phyloP scores from a whole-genome alignment of 495 filamentous ascomycete species.

The Pyrenula aspistea region DNA sequence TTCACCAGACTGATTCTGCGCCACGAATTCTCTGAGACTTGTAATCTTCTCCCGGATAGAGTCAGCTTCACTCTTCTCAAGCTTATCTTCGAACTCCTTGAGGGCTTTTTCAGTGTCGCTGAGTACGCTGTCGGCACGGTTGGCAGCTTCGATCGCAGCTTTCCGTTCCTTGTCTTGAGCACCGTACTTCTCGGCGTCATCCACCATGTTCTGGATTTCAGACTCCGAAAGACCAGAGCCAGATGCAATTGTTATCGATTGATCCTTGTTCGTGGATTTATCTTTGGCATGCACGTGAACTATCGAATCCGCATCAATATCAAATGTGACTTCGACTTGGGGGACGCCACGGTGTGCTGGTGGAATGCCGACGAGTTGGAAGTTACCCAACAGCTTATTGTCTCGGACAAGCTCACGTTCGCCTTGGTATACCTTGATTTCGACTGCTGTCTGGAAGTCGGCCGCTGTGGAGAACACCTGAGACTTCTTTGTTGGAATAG shows the following conservation, averaged over 20 bases:
- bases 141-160: conserved; percentile 84
- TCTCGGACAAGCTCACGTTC: conserved; percentile 98
- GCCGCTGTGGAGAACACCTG: conserved; percentile 97
- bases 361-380: conserved; percentile 97
- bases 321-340: conserved; percentile 97
- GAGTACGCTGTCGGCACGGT: conserved; percentile 89
- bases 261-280: conserved; percentile 98
- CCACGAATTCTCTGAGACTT: conserved; percentile 76
- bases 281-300: conserved; percentile 98
- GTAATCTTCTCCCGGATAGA: conserved; percentile 89
- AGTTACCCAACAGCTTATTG: conserved; percentile 99
- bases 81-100: conserved; percentile 87
- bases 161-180: conserved; percentile 96
- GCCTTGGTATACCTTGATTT: conserved; percentile 99
- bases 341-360: conserved; percentile 96
- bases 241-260: conserved; percentile 97
- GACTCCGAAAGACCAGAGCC: conserved; percentile 92
- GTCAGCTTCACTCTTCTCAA: conserved; percentile 93
- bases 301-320: conserved; percentile 98
- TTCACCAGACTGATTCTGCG: conserved; percentile 91
- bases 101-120: conserved; percentile 98
- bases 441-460: conserved; percentile 98
- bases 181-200: conserved; percentile 93
- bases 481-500: conserved; percentile 99
- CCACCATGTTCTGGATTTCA: conserved; percentile 94